phyloP scores from a whole-genome alignment of 2,329 filamentous ascomycete genomes.

The Paecilomyces sp. region DNA sequence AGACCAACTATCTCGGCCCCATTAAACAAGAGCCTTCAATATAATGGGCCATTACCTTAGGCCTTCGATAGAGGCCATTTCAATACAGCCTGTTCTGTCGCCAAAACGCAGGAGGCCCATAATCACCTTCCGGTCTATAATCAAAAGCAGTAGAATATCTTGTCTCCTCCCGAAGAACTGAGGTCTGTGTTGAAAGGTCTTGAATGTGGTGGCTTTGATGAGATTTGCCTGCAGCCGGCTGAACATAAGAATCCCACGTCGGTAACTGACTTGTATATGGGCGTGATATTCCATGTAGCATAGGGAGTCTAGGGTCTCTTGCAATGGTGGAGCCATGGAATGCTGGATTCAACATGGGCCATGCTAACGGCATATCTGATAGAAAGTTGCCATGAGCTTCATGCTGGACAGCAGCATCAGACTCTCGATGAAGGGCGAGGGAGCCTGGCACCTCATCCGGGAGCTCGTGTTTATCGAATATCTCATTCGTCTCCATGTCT shows the following conservation, averaged over 20 bases:
- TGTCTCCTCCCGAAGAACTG: background rate
- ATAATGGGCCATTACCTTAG: background rate
- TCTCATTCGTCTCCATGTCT: background rate
- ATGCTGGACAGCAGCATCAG: background rate
- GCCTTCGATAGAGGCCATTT: background rate
- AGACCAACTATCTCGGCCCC: background rate
- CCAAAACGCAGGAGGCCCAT: slow-evolving; percentile 11
- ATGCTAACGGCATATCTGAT: background rate
- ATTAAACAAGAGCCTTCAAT: background rate
- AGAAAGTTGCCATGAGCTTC: background rate
- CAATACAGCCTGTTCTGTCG: slow-evolving; percentile 19
- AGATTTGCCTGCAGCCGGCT: background rate
- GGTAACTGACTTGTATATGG: background rate
- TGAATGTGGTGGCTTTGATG: background rate
- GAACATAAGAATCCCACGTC: background rate
- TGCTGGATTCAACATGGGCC: background rate
- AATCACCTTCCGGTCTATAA: background rate
- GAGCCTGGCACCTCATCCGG: background rate
- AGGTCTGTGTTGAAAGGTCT: background rate
- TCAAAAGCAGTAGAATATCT: background rate
- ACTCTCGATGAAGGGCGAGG: background rate
- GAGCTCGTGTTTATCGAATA: background rate
- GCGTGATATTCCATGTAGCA: background rate
- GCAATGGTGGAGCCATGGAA: background rate
- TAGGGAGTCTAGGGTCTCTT: background rate